Conservation (phyloP, 305 asterid species). For the Fraxinus xanthoxyloides region DNA sequence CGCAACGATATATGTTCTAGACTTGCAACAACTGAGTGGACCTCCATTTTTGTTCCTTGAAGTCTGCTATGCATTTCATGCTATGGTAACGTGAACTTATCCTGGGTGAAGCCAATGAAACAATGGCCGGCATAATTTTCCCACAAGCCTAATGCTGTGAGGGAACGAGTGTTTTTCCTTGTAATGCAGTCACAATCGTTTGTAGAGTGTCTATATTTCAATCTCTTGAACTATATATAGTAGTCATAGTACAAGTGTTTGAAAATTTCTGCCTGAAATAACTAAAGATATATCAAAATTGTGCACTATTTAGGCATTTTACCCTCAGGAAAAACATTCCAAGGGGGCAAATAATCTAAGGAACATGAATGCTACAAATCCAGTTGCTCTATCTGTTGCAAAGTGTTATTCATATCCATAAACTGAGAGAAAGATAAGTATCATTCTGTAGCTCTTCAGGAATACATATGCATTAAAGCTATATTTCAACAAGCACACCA, state of each 20-base stretch:
- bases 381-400: not conserved
- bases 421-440: not conserved
- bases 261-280: not conserved
- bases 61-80: constrained; percentile 55
- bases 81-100: constrained; percentile 20
- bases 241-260: not conserved
- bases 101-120: not conserved
- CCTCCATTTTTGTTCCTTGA: constrained; percentile 61
- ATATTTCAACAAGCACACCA: not conserved
- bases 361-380: not conserved
- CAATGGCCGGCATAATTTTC: not conserved
- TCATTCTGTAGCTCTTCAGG: not conserved
- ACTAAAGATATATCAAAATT: not conserved
- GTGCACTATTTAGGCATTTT: not conserved
- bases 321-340: not conserved
- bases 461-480: not conserved
- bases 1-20: constrained; percentile 49
- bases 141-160: not conserved
- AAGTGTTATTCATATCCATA: not conserved
- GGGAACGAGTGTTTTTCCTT: not conserved
- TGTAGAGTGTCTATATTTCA: not conserved
- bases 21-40: constrained; percentile 59
- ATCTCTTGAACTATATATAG: not conserved
- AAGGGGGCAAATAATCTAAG: not conserved
- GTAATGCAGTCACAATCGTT: not conserved